Evolutionary conservation across 768 basidiomycete genomes (phyloP).

Genomic region (Cantharellus cinnabarinus): DNA sequence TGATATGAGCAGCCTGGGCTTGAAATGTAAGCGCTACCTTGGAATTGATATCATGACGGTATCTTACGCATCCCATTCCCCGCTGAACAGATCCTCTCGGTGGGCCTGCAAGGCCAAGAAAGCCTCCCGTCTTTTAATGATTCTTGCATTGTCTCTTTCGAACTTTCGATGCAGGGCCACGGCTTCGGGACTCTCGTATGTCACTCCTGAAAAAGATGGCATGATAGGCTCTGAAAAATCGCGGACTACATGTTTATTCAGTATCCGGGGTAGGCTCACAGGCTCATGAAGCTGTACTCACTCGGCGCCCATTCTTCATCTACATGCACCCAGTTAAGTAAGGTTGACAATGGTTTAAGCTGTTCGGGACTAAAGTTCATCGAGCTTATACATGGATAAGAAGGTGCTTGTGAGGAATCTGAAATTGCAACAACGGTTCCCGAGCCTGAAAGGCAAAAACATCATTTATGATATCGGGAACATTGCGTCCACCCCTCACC

Average conservation of each 20-base stretch:
- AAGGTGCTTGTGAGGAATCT: constrained; percentile 81
- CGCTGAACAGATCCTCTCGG: constrained; percentile 64
- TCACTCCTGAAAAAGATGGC: not conserved
- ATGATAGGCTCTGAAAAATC: not conserved
- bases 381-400: constrained; percentile 57
- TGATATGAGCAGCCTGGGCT: constrained; percentile 48
- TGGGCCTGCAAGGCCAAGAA: constrained; percentile 37
- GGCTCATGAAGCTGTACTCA: constrained; percentile 15
- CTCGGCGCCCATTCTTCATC: constrained; percentile 56
- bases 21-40: not conserved
- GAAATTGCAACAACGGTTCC: constrained; percentile 71
- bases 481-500: constrained; percentile 24
- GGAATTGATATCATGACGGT: not conserved
- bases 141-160: constrained; percentile 49
- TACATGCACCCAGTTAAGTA: constrained; percentile 81
- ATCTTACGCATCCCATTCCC: constrained; percentile 74
- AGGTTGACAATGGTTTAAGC: constrained; percentile 33
- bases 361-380: constrained; percentile 65
- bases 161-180: constrained; percentile 27
- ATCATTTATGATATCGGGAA: not conserved
- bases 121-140: constrained; percentile 61
- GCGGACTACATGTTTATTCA: not conserved
- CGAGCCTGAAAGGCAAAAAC: constrained; percentile 27
- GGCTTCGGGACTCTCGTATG: not conserved
- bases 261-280: not conserved